Percentiles rank a stretch among this genome's conserved stretches.
Evolutionary conservation across 2,329 filamentous ascomycete genomes (phyloP).

Genomic region (Trichoderma brevicompactum): DNA sequence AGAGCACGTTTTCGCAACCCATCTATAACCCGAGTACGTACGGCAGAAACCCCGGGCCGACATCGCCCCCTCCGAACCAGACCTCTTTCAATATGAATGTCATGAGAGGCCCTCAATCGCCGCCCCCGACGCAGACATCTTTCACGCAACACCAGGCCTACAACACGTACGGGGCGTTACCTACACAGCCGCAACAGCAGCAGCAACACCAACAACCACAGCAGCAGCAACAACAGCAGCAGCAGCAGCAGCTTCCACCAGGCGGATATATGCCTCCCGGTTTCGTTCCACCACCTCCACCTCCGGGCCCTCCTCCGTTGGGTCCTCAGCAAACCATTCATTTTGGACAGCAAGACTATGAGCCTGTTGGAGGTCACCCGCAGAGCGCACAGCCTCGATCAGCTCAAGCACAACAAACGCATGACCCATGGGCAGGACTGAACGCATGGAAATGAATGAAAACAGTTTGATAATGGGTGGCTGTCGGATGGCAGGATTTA

Average conservation of each 20-base stretch:
- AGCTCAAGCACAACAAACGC: conserved; percentile 46
- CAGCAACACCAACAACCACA: background rate
- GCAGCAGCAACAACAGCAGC: background rate
- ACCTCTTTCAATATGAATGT: conserved; percentile 50
- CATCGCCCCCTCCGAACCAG: conserved; percentile 68
- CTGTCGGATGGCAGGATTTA: background rate
- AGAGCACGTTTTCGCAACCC: conserved; percentile 54
- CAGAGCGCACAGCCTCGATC: conserved; percentile 41
- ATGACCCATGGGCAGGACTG: conserved; percentile 58
- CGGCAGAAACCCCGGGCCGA: conserved; percentile 61
- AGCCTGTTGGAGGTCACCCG: conserved; percentile 40
- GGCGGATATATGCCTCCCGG: conserved; percentile 56
- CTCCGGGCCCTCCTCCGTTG: conserved; percentile 64
- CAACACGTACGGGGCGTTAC: conserved; percentile 46
- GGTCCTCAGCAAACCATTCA: conserved; percentile 67
- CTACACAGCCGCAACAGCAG: conserved; percentile 41
- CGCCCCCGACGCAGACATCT: conserved; percentile 61
- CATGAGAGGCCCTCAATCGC: conserved; percentile 52
- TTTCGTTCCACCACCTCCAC: conserved; percentile 66
- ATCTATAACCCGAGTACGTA: conserved; percentile 63
- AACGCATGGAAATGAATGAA: conserved; percentile 54
- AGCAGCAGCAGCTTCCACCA: conserved; percentile 38
- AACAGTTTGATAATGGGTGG: background rate
- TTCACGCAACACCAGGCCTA: conserved; percentile 43
- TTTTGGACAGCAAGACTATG: conserved; percentile 48